These are phyloP conservation scores for Yamadazyma friedrichii DNA, from an alignment of 1,139 yeast species.

Conservation along the genomic window DNA sequence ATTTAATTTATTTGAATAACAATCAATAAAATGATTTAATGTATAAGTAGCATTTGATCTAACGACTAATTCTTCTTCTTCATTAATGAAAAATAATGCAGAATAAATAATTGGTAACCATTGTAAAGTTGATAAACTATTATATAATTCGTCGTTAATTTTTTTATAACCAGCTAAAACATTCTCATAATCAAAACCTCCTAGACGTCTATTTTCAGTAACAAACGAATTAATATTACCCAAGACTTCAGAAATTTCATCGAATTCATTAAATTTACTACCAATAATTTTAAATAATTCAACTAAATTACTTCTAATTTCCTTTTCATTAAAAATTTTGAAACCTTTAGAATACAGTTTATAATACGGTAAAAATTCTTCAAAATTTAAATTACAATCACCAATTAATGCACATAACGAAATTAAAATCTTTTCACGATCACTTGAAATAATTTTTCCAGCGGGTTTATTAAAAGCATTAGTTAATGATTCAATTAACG, in stretches of 20 bases:
- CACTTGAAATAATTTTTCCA: constrained; percentile 50
- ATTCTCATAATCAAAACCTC: constrained; percentile 76
- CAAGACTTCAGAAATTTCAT: constrained; percentile 50
- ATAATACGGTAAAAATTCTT: constrained; percentile 55
- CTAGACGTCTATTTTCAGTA: constrained; percentile 45
- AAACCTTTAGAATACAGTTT: constrained; percentile 58
- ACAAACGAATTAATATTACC: constrained; percentile 71
- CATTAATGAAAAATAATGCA: constrained; percentile 69
- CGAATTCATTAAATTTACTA: constrained; percentile 42
- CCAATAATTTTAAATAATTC: constrained; percentile 63
- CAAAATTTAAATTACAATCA: constrained; percentile 52
- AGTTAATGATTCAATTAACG: constrained; percentile 58
- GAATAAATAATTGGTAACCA: constrained; percentile 82
- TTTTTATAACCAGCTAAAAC: constrained; percentile 66
- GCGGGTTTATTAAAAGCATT: constrained; percentile 63
- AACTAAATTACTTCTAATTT: constrained; percentile 61
- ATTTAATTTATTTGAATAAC: constrained; percentile 35
- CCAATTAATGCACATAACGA: constrained; percentile 56
- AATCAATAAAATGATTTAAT: constrained; percentile 65
- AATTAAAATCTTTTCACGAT: constrained; percentile 58
- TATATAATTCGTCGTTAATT: constrained; percentile 58
- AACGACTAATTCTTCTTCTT: constrained; percentile 76
- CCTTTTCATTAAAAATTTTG: constrained; percentile 55
- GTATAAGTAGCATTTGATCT: constrained; percentile 75
- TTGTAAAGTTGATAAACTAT: constrained; percentile 47